These are phyloP conservation scores for Sideroxylon spinosum DNA, from an alignment of 179 eudicot species.

Conservation along the genomic window DNA sequence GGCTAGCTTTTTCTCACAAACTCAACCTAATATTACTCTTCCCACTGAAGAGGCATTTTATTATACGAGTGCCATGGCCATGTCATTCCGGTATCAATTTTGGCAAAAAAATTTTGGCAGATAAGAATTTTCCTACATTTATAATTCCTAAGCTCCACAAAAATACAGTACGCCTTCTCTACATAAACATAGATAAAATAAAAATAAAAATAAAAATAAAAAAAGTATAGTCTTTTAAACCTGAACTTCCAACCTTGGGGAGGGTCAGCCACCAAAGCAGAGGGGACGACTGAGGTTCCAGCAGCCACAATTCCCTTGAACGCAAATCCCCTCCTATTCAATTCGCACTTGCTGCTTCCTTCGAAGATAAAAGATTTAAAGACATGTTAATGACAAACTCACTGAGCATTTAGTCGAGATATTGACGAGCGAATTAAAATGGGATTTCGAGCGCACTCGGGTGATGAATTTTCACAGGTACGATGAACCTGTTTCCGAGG, in stretches of 20 bases:
- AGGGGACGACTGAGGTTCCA: conserved; percentile 57
- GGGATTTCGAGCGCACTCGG: conserved; percentile 28
- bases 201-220: neutral
- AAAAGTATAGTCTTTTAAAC: too few relatives aligned
- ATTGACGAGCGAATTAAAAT: neutral
- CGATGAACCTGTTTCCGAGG: conserved; percentile 22
- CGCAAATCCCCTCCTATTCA: conserved; percentile 65
- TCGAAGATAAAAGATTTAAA: neutral
- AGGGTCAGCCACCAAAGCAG: conserved; percentile 53
- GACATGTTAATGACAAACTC: neutral
- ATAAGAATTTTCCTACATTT: too few relatives aligned
- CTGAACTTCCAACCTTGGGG: conserved; percentile 41
- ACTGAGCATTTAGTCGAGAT: neutral
- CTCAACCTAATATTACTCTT: neutral
- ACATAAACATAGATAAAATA: neutral
- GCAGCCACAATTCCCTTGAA: conserved; percentile 71
- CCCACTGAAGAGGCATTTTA: neutral
- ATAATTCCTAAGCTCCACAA: too few relatives aligned
- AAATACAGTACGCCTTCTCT: neutral
- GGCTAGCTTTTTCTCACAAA: too few relatives aligned
- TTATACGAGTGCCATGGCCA: too few relatives aligned
- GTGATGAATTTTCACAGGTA: conserved; percentile 34
- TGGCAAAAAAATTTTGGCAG: too few relatives aligned
- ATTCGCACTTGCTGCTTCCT: conserved; percentile 58
- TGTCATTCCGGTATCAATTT: too few relatives aligned